Base-by-base conservation (phyloP, 768 basidiomycete genomes). In the Nidula microcarpa region DNA sequence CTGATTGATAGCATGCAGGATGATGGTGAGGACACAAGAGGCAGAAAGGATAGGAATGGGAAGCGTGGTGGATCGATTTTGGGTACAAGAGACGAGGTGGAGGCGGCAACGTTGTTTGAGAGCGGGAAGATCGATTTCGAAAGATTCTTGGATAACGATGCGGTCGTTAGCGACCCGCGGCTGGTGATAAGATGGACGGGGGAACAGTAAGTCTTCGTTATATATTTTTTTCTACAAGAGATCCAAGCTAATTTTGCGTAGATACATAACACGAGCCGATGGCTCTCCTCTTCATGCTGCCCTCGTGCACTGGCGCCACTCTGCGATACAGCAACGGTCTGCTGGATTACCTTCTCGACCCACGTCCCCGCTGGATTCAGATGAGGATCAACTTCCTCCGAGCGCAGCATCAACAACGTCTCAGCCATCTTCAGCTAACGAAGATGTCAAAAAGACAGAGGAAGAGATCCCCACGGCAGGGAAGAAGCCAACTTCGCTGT, bases 191-290 rank as follows among this genome's bases (percentile, higher is more conserved):
- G 81, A 54, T 95, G 91, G 85, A 76, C 78, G 39, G 79, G 76
- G 8, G 77, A 79, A 47, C 81, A 78, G 87, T 90, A 54, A 63
- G 86, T 76, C 50, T 48, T 52, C 16, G 7, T 47, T n/a, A n/a
- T n/a, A n/a, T n/a, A n/a, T n/a, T n/a, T n/a, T n/a, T n/a, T n/a
- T n/a, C n/a, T n/a, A n/a, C n/a, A n/a, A n/a, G n/a, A n/a, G n/a
- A n/a, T n/a, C n/a, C n/a, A n/a, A n/a, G n/a, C n/a, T n/a, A n/a
- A n/a, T n/a, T n/a, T n/a, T 50, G 44, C 36, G 0, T 46, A 90
- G 89, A 57, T 94, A 89, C 65, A 84, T 94, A 51, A 87, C 86
- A n/a, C 85, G 85, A 56, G 71, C 74, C 39, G 89, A 91, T 60
- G 82, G 78, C 2, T 88, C 89, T 0, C 85, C 87, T 0, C 75